A percentile compares a stretch with the other conserved stretches of the same genome.
Conservation (phyloP, 2,329 filamentous ascomycete genomes). For the Huntiella moniliformis region DNA sequence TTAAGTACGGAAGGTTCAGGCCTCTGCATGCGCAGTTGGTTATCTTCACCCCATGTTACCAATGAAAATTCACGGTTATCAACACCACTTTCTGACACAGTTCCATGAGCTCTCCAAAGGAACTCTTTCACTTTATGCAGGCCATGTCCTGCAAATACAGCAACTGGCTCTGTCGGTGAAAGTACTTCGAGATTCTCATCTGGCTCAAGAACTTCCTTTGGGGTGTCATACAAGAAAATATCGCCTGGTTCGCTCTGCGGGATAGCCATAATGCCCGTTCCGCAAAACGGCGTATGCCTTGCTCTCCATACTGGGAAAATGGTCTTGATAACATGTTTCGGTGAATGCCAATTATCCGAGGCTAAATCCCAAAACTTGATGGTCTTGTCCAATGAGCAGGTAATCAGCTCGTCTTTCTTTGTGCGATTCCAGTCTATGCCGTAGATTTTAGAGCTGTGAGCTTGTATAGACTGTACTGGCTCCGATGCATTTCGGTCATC, state of each 20-base stretch:
- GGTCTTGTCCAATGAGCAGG: conserved; percentile 77
- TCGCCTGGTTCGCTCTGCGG: conserved; percentile 74
- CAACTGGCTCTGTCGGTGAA: conserved; percentile 31
- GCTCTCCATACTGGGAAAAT: conserved; percentile 82
- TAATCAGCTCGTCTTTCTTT: conserved; percentile 51
- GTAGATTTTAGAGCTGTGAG: conserved; percentile 85
- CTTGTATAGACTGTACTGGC: conserved; percentile 67
- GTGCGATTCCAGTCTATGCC: conserved; percentile 87
- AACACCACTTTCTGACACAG: conserved; percentile 42
- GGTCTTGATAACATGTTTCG: conserved; percentile 62
- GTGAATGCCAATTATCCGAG: conserved; percentile 32
- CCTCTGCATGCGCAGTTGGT: conserved; percentile 60
- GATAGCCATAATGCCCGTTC: conserved; percentile 67
- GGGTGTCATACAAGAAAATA: conserved; percentile 65
- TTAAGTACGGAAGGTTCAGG: conserved; percentile 45
- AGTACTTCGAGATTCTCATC: neutral
- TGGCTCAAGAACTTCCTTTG: conserved; percentile 19
- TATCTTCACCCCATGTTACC: conserved; percentile 82
- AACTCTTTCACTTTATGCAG: conserved; percentile 72
- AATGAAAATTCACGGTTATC: conserved; percentile 83
- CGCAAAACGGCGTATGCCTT: conserved; percentile 73
- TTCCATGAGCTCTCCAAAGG: conserved; percentile 65
- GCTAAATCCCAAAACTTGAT: conserved; percentile 85
- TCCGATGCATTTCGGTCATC: conserved; percentile 63
- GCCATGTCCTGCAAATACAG: conserved; percentile 41